Conservation (phyloP, 768 basidiomycete genomes). For the Mycena sanguinolenta region DNA sequence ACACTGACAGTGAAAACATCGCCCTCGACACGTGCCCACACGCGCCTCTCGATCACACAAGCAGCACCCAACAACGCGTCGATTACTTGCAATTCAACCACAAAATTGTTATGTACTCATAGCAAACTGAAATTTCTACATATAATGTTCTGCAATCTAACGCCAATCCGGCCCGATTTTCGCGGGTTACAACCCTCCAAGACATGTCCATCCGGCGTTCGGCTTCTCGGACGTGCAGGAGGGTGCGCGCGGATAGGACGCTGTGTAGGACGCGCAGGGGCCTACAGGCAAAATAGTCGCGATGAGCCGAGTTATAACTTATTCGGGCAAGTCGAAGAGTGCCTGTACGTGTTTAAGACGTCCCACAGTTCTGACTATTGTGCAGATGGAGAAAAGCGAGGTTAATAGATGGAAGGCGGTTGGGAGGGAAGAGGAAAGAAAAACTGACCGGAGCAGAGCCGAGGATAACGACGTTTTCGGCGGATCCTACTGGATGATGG, state of each 20-base stretch:
- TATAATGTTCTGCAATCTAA: no score
- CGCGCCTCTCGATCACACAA: no score
- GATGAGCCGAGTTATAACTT: neutral
- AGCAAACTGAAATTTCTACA: no score
- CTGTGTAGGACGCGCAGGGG: conserved; percentile 27
- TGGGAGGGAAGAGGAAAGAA: neutral
- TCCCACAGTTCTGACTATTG: conserved; percentile 12
- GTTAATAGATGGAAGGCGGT: no score
- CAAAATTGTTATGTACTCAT: no score
- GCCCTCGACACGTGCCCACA: no score
- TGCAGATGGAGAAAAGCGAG: no score
- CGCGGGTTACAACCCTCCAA: no score
- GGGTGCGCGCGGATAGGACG: conserved; percentile 12
- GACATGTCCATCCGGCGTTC: neutral
- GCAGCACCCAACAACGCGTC: neutral
- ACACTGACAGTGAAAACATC: no score
- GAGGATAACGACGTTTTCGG: conserved; percentile 19
- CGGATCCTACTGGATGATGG: neutral
- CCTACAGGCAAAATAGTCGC: neutral
- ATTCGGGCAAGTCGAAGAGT: neutral
- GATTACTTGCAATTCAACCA: no score
- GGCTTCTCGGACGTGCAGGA: conserved; percentile 26
- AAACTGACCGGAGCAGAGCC: conserved; percentile 13
- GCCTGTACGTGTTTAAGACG: conserved; percentile 21
- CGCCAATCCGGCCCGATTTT: no score